phyloP scores from a whole-genome alignment of 331 rosid species.

The Saraca asoca region DNA sequence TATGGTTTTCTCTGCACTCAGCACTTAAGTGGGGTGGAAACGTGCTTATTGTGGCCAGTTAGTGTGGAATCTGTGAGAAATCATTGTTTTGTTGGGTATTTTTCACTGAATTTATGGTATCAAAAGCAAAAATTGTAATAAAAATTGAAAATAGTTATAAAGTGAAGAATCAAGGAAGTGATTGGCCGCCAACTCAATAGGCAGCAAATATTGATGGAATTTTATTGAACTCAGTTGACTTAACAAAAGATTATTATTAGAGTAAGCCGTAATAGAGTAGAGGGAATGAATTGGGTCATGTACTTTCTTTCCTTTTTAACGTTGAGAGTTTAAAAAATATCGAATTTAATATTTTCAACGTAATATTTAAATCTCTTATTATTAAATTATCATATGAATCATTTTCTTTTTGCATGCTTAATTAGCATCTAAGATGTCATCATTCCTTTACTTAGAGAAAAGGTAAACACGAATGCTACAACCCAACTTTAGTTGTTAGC shows the following conservation, averaged over 20 bases:
- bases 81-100: constrained; percentile 15
- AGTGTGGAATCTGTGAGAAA: constrained; percentile 33
- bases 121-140: neutral
- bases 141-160: neutral
- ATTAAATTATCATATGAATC: too few relatives aligned
- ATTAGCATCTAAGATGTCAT: constrained; percentile 29
- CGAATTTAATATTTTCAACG: too few relatives aligned
- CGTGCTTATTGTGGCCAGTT: constrained; percentile 33
- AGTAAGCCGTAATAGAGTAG: constrained; percentile 26
- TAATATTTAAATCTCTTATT: too few relatives aligned
- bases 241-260: constrained; percentile 1
- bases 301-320: too few relatives aligned
- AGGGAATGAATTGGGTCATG: constrained; percentile 49
- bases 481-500: too few relatives aligned
- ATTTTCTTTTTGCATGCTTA: constrained; percentile 1
- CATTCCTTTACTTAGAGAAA: neutral
- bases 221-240: constrained; percentile 44
- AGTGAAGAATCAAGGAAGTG: constrained; percentile 17
- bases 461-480: too few relatives aligned
- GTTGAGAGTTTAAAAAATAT: too few relatives aligned
- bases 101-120: constrained; percentile 16
- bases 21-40: constrained; percentile 42
- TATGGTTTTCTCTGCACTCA: constrained; percentile 28
- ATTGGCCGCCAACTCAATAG: constrained; percentile 29
- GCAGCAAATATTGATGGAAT: constrained; percentile 28